These are phyloP conservation scores for Endocalyx cinctus DNA, from an alignment of 2,329 filamentous ascomycete genomes.

Conservation along the genomic window DNA sequence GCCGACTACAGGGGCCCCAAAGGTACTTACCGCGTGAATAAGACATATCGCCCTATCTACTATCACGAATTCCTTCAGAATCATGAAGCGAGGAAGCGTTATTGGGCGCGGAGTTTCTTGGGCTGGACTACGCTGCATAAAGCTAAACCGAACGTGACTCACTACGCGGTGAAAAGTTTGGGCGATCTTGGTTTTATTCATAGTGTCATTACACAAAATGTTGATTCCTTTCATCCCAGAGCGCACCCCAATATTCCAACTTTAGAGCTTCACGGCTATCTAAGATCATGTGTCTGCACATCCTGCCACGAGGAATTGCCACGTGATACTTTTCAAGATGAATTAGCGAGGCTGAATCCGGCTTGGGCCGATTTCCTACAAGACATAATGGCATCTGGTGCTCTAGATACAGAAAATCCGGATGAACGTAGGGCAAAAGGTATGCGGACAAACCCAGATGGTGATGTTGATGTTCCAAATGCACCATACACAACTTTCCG, in stretches of 20 bases:
- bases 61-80: conserved; percentile 79
- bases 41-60: conserved; percentile 86
- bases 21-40: conserved; percentile 91
- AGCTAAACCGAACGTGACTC: conserved; percentile 74
- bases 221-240: conserved; percentile 83
- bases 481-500: conserved; percentile 86
- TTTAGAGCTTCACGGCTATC: conserved; percentile 86
- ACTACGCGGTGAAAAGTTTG: conserved; percentile 71
- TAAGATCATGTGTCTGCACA: conserved; percentile 75
- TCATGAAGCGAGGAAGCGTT: conserved; percentile 84
- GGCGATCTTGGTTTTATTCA: conserved; percentile 67
- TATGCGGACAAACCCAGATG: conserved; percentile 84
- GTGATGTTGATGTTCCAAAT: conserved; percentile 84
- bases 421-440: conserved; percentile 63
- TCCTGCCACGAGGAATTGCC: conserved; percentile 70
- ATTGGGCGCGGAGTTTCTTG: conserved; percentile 93
- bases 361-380: conserved; percentile 74
- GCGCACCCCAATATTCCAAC: conserved; percentile 73
- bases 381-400: conserved; percentile 67
- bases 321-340: conserved; percentile 69
- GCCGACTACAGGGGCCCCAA: conserved; percentile 87
- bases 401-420: conserved; percentile 73
- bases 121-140: conserved; percentile 81
- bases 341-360: conserved; percentile 76
- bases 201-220: conserved; percentile 88